phyloP scores from a whole-genome alignment of 768 basidiomycete genomes.

The Sarcodon aspratus region DNA sequence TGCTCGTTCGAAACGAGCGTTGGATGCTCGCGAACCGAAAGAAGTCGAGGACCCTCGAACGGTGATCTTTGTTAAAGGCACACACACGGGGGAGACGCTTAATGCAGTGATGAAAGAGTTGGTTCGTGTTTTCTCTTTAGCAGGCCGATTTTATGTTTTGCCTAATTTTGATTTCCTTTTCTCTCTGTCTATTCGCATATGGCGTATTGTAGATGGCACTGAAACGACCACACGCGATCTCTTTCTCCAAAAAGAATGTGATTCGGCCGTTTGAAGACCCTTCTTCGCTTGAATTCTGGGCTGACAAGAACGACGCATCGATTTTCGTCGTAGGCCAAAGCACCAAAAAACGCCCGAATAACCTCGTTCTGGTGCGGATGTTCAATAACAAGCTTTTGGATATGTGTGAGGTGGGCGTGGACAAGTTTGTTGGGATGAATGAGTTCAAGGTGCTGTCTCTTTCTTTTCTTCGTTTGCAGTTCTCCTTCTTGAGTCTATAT shows the following conservation, averaged over 20 bases:
- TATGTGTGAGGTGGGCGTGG: constrained; percentile 91
- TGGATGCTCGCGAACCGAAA: constrained; percentile 82
- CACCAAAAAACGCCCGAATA: constrained; percentile 89
- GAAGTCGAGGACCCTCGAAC: constrained; percentile 83
- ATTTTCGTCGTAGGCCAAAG: constrained; percentile 86
- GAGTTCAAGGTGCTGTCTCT: constrained; percentile 63
- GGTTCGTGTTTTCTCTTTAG: constrained; percentile 37
- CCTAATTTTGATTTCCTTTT: background rate
- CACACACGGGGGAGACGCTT: constrained; percentile 73
- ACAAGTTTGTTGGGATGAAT: constrained; percentile 65
- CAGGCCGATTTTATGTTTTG: background rate
- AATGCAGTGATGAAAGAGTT: constrained; percentile 81
- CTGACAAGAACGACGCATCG: constrained; percentile 86
- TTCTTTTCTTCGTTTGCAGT: background rate
- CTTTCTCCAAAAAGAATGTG: constrained; percentile 89
- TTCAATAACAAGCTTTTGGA: constrained; percentile 82
- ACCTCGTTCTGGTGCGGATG: constrained; percentile 76
- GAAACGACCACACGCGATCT: constrained; percentile 83
- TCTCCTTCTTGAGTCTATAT: background rate
- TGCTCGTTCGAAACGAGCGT: constrained; percentile 84
- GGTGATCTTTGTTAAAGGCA: constrained; percentile 84
- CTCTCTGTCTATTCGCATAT: background rate
- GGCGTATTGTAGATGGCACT: constrained; percentile 63
- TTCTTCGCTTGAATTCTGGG: constrained; percentile 86
- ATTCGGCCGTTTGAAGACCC: constrained; percentile 85